These are phyloP conservation scores for Termitomyces bulborhizus DNA, from an alignment of 768 basidiomycete species.

Conservation along the genomic window DNA sequence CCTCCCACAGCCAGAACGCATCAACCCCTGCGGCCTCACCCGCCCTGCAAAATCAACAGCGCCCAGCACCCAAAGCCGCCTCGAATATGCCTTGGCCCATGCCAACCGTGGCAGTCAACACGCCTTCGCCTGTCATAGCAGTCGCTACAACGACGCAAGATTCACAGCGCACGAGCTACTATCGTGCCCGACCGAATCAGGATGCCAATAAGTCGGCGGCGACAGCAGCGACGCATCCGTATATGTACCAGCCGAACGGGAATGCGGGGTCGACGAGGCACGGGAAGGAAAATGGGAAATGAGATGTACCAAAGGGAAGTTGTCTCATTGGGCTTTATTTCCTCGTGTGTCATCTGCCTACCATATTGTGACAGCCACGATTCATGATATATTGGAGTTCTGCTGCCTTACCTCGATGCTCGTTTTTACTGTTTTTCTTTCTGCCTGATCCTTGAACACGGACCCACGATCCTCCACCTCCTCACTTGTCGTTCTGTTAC, in stretches of 20 bases:
- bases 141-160: constrained; percentile 27
- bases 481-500: not conserved
- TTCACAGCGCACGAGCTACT: constrained; percentile 47
- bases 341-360: not conserved
- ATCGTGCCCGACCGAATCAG: constrained; percentile 38
- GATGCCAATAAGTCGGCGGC: constrained; percentile 6
- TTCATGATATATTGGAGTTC: not conserved
- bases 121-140: constrained; percentile 49
- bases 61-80: constrained; percentile 18
- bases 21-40: constrained; percentile 49
- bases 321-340: not conserved
- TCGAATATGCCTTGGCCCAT: constrained; percentile 56
- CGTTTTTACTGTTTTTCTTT: not conserved
- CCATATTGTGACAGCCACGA: not conserved
- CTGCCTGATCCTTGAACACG: not conserved
- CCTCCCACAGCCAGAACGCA: constrained; percentile 31
- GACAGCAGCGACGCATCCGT: constrained; percentile 26
- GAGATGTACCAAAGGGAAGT: not conserved
- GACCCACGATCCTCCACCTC: not conserved
- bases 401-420: not conserved
- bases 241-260: constrained; percentile 42
- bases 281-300: constrained; percentile 28
- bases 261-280: constrained; percentile 15
- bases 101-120: constrained; percentile 62
- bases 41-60: constrained; percentile 40